Evolutionary conservation across 1,284 basidiomycete species (phyloP).

Genomic region (Cryptococcus sp.): DNA sequence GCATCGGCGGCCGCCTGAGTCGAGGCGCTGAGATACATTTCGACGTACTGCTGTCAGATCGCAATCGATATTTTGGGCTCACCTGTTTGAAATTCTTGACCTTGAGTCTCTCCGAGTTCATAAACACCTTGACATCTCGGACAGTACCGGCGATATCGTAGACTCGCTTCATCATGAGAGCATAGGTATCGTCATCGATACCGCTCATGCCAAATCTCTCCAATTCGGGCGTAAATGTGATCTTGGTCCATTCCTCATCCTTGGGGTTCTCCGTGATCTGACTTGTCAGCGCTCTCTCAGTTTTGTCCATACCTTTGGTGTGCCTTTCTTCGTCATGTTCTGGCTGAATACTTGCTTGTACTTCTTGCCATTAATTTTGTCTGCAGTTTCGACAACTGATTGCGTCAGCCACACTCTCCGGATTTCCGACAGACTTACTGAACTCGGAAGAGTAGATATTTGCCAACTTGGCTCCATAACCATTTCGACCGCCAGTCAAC

Average conservation of each 20-base stretch:
- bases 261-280: constrained; percentile 81
- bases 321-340: constrained; percentile 86
- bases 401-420: constrained; percentile 4
- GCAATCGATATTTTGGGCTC: background rate
- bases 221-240: constrained; percentile 92
- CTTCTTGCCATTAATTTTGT: constrained; percentile 80
- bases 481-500: constrained; percentile 96
- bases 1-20: constrained; percentile 57
- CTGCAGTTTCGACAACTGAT: constrained; percentile 83
- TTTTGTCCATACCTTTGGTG: constrained; percentile 58
- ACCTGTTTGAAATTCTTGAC: constrained; percentile 90
- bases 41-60: constrained; percentile 63
- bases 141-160: constrained; percentile 97
- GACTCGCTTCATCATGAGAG: constrained; percentile 88
- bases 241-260: constrained; percentile 87
- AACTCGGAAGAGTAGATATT: constrained; percentile 99
- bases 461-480: constrained; percentile 95
- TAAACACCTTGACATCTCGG: constrained; percentile 86
- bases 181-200: constrained; percentile 88
- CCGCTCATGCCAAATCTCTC: constrained; percentile 84
- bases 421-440: constrained; percentile 46
- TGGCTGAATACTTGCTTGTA: constrained; percentile 93
- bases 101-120: constrained; percentile 89
- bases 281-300: constrained; percentile 2
- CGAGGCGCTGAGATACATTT: constrained; percentile 74